Evolutionary conservation across 2,329 filamentous ascomycete species (phyloP).

Genomic region (Trichoderma brevicompactum): DNA sequence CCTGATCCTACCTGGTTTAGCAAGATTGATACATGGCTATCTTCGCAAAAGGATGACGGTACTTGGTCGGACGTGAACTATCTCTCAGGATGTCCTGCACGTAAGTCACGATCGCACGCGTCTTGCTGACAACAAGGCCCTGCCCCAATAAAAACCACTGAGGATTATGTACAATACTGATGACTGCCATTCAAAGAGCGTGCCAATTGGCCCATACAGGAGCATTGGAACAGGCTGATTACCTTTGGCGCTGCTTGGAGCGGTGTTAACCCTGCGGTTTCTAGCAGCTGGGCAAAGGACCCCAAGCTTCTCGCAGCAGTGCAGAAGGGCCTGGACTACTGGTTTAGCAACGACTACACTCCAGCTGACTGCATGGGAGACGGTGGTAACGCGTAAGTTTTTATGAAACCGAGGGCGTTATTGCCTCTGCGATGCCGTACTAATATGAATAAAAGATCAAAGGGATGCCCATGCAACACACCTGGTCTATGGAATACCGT

Average conservation of each 20-base stretch:
- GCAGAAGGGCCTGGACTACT: conserved; percentile 33
- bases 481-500: conserved; percentile 35
- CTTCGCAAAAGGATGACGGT: conserved; percentile 32
- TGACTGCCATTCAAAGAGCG: conserved; percentile 27
- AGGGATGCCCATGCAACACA: conserved; percentile 31
- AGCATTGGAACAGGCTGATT: conserved; percentile 35
- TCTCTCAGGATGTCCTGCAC: conserved; percentile 33
- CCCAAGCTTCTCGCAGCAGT: conserved; percentile 29
- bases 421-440: neutral
- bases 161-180: neutral
- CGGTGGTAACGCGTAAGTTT: conserved; percentile 32
- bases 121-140: neutral
- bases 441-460: conserved; percentile 4
- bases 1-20: conserved; percentile 33
- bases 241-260: conserved; percentile 36
- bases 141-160: neutral
- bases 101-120: conserved; percentile 27
- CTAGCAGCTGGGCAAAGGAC: conserved; percentile 30
- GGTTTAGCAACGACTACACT: conserved; percentile 35
- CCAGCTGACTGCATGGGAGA: conserved; percentile 33
- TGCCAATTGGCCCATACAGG: conserved; percentile 36
- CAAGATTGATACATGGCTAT: conserved; percentile 32
- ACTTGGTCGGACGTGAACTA: conserved; percentile 36
- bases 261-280: conserved; percentile 33
- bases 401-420: neutral